A percentile compares a stretch with the other conserved stretches of the same genome.
These are phyloP conservation scores for Gaultheria prostrata DNA, from an alignment of 148 eudicot genomes.

Conservation along the genomic window DNA sequence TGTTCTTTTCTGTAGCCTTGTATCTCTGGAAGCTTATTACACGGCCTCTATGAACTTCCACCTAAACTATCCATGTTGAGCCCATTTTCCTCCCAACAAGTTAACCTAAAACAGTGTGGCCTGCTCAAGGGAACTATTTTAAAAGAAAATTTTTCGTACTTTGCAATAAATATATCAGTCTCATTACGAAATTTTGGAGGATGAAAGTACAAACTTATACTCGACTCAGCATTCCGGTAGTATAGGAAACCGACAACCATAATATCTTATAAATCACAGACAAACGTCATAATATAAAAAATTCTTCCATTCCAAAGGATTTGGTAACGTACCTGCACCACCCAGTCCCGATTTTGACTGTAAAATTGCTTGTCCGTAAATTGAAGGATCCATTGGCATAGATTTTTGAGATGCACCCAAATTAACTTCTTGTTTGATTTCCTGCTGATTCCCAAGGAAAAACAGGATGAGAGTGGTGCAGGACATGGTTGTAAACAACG, in stretches of 20 bases:
- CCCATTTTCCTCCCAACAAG: background rate
- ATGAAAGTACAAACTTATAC: background rate
- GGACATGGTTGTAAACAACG: background rate
- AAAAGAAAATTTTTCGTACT: background rate
- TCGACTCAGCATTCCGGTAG: background rate
- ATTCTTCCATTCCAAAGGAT: background rate
- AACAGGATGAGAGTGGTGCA: background rate
- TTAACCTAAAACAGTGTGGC: background rate
- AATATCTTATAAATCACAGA: background rate
- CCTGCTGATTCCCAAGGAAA: constrained; percentile 40
- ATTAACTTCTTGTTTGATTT: constrained; percentile 74
- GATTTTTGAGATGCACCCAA: constrained; percentile 74
- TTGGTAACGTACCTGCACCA: constrained; percentile 57
- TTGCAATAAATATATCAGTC: too few species aligned
- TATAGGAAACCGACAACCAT: background rate
- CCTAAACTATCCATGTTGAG: background rate
- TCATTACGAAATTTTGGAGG: background rate
- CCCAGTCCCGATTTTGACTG: constrained; percentile 92
- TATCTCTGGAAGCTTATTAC: background rate
- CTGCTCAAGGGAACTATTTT: background rate
- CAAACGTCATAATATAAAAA: background rate
- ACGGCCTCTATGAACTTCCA: background rate
- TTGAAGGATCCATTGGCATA: constrained; percentile 85
- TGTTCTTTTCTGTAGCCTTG: background rate
- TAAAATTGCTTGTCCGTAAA: constrained; percentile 91